Conservation (phyloP, 208 protist genomes). For the Leishmania tropica region DNA sequence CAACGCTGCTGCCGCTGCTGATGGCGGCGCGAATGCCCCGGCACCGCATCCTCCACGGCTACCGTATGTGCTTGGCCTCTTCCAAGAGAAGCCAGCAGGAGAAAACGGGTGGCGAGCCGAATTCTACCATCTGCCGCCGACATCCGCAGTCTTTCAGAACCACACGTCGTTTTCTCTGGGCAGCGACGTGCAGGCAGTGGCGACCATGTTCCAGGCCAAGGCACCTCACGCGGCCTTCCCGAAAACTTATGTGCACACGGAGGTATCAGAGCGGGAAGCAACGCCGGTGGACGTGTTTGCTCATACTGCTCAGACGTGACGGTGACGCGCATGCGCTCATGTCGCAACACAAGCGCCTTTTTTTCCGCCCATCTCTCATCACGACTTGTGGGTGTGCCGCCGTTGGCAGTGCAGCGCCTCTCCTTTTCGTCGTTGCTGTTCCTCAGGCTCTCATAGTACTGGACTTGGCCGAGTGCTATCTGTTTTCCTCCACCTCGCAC, state of each 20-base stretch:
- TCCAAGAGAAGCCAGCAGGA: slow-evolving; percentile 15
- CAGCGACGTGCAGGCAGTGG: background rate
- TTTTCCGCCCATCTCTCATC: too few relatives aligned
- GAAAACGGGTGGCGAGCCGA: slow-evolving; percentile 11
- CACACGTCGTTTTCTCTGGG: slow-evolving; percentile 14
- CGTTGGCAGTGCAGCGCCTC: background rate
- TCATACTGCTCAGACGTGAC: too few relatives aligned
- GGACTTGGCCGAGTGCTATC: background rate
- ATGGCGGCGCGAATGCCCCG: background rate
- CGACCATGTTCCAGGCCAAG: slow-evolving; percentile 27
- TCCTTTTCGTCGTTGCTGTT: background rate
- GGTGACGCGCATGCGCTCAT: background rate
- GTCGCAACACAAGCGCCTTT: background rate
- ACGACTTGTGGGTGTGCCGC: background rate
- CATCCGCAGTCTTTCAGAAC: slow-evolving; percentile 24
- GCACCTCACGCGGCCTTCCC: slow-evolving; percentile 35
- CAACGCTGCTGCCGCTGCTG: background rate
- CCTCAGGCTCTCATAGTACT: background rate
- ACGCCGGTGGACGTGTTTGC: slow-evolving; percentile 25
- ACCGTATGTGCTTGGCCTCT: slow-evolving; percentile 27
- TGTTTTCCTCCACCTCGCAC: background rate
- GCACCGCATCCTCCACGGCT: background rate
- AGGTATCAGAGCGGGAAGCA: slow-evolving; percentile 21
- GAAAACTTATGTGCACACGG: slow-evolving; percentile 19
- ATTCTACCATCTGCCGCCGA: slow-evolving; percentile 12